Conservation (phyloP, 108 stramenopile species). For the Fragilaria crotonensis region DNA sequence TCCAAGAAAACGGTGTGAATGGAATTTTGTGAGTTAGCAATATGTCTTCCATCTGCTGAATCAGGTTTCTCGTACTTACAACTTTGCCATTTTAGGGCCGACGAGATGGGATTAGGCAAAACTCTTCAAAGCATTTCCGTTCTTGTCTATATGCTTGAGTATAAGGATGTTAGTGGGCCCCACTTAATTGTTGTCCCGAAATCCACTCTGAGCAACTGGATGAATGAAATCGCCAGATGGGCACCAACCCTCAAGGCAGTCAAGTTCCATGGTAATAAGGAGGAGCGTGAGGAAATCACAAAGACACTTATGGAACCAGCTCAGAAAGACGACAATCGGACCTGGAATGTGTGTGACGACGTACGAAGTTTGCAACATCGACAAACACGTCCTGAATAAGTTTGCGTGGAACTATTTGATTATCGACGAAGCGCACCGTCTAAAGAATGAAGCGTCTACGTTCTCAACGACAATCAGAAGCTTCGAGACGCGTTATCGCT, state of each 20-base stretch:
- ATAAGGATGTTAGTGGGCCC: constrained; percentile 43
- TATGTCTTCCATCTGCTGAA: not conserved
- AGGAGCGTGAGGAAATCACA: constrained; percentile 49
- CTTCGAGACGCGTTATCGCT: constrained; percentile 85
- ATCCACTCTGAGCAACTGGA: constrained; percentile 90
- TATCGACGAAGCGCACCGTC: constrained; percentile 86
- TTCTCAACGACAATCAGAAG: constrained; percentile 82
- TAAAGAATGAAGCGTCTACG: constrained; percentile 93
- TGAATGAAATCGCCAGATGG: constrained; percentile 87
- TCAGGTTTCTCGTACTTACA: not conserved
- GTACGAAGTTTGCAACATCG: constrained; percentile 95
- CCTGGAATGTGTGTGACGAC: constrained; percentile 96
- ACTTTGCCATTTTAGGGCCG: constrained; percentile 6
- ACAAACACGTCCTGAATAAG: constrained; percentile 71
- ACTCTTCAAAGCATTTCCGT: constrained; percentile 91
- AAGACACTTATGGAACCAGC: constrained; percentile 52
- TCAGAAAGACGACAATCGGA: constrained; percentile 52
- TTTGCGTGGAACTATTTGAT: constrained; percentile 95
- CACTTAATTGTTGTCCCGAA: constrained; percentile 92
- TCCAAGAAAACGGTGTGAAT: constrained; percentile 93
- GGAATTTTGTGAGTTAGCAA: constrained; percentile 46
- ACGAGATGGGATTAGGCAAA: constrained; percentile 81
- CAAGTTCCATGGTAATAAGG: constrained; percentile 72
- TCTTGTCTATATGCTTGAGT: constrained; percentile 60
- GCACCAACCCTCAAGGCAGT: constrained; percentile 76